Conservation (phyloP, 805 yeast genomes). For the Myxozyma nipponensis region DNA sequence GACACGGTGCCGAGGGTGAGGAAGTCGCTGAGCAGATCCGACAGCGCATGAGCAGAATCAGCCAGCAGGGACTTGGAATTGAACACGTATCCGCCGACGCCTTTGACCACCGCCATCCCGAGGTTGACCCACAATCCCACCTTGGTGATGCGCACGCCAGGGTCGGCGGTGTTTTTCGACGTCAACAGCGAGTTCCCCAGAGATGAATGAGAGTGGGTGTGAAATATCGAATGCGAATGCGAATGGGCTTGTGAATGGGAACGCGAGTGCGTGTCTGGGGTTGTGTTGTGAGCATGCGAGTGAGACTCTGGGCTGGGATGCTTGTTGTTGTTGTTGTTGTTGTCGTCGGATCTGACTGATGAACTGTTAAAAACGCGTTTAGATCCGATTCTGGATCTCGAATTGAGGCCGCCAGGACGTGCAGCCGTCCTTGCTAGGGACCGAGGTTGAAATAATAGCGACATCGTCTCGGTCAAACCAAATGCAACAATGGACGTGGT, state of each 20-base stretch:
- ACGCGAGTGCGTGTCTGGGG: slow-evolving; percentile 5
- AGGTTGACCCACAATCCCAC: slow-evolving; percentile 80
- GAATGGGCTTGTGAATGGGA: neutral
- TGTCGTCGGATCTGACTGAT: slow-evolving; percentile 2
- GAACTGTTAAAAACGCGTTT: too few species aligned
- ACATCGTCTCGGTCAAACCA: too few species aligned
- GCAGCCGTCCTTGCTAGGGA: too few species aligned
- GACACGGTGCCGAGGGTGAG: slow-evolving; percentile 86
- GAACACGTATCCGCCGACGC: slow-evolving; percentile 83
- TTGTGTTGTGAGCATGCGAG: neutral
- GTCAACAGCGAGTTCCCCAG: slow-evolving; percentile 12
- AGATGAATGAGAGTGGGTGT: slow-evolving; percentile 22
- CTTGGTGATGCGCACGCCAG: slow-evolving; percentile 92
- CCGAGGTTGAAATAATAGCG: too few species aligned
- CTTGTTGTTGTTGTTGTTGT: slow-evolving; percentile 3
- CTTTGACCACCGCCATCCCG: slow-evolving; percentile 81
- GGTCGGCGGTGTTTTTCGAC: slow-evolving; percentile 52
- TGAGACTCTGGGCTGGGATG: neutral
- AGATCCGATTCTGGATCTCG: too few species aligned
- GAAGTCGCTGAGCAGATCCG: slow-evolving; percentile 86
- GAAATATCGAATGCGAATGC: slow-evolving; percentile 23
- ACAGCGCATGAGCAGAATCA: slow-evolving; percentile 88
- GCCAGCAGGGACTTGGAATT: slow-evolving; percentile 94
- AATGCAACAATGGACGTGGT: too few species aligned
- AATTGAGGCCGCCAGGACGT: too few species aligned